phyloP scores from a whole-genome alignment of 2,329 filamentous ascomycete genomes.

The Penicillium palitans region DNA sequence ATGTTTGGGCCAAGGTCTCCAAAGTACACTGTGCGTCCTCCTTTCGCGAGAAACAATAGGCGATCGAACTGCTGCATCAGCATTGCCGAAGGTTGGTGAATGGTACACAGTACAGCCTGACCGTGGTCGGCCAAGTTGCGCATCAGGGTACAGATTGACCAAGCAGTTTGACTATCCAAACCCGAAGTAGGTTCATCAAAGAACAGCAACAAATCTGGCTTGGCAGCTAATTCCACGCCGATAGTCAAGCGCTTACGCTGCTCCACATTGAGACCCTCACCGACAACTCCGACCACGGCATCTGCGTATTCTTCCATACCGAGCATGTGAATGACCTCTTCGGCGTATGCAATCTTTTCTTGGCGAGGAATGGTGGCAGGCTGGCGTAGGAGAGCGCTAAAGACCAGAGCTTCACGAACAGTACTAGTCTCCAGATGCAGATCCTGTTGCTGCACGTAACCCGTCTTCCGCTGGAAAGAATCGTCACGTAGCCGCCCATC shows the following conservation, averaged over 20 bases:
- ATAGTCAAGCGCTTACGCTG: conserved; percentile 82
- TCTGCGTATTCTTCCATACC: conserved; percentile 93
- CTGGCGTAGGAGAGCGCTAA: conserved; percentile 82
- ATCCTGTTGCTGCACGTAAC: conserved; percentile 91
- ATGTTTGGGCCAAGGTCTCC: conserved; percentile 65
- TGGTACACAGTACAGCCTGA: conserved; percentile 90
- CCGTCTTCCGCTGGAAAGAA: conserved; percentile 88
- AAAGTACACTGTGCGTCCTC: conserved; percentile 69
- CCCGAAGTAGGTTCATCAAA: conserved; percentile 94
- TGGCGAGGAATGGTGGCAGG: conserved; percentile 68
- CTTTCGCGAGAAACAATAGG: conserved; percentile 63
- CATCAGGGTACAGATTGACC: conserved; percentile 84
- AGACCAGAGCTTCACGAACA: conserved; percentile 82
- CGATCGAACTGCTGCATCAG: conserved; percentile 82
- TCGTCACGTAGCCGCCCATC: conserved; percentile 71
- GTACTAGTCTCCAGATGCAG: conserved; percentile 81
- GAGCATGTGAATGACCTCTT: conserved; percentile 85
- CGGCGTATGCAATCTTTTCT: conserved; percentile 84
- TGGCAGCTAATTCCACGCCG: conserved; percentile 89
- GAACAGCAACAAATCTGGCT: conserved; percentile 84
- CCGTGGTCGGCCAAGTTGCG: conserved; percentile 86
- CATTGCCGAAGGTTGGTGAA: conserved; percentile 92
- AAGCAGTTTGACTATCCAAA: conserved; percentile 91
- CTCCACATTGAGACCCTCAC: conserved; percentile 69
- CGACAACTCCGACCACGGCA: conserved; percentile 84